Base-by-base conservation (phyloP, 352 stramenopile genomes). In the Globisporangium acanthophoron region DNA sequence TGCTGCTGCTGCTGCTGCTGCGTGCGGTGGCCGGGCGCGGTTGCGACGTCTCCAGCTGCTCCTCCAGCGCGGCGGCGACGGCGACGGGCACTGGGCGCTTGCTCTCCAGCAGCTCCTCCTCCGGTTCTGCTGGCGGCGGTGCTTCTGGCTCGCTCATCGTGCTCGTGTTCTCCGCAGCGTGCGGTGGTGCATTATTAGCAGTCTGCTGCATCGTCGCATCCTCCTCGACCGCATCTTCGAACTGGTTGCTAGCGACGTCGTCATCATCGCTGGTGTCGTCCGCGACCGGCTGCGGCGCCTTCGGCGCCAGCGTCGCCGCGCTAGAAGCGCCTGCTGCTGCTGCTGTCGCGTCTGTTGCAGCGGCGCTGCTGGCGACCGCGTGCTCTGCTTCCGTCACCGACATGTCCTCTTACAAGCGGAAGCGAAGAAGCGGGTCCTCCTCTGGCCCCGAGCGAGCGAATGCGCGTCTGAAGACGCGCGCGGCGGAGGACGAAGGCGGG, bases 181-280 rank as follows among this genome's bases (percentile, higher is more conserved):
- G 15, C 15, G 7, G 13, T 21, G 5, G 43, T 48, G 13, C 44
- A 29, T 49, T 49, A 49, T 49, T 49, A 29, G 44, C 44, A 21
- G 31, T 45, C 1, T 21, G 16, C 35, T 55, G 50, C 50, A 45
- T 20, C 44, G 44, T 49, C 44, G 44, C 44, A 47, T 48, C 43
- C 16, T 52, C 18, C 18, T 43, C 27, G 3, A 40, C 50, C 5
- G 59, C 45, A 31, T 65, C 59, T 40, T 59, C 31, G 21, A 65
- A 65, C 24, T 59, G 58, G 45, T 65, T 47, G 24, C 24, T 27
- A 1, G 24, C 24, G 35, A 40, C 39, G 24, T 49, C 27, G 9
- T 58, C 44, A 12, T 47, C 37, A 20, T 29, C 33, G 12, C 9
- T 35, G 20, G 3, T 20, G 11, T 5, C 11, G 44, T 9, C 24